Evolutionary conservation across 2,329 filamentous ascomycete species (phyloP).

Genomic region (Didymella pinodella): DNA sequence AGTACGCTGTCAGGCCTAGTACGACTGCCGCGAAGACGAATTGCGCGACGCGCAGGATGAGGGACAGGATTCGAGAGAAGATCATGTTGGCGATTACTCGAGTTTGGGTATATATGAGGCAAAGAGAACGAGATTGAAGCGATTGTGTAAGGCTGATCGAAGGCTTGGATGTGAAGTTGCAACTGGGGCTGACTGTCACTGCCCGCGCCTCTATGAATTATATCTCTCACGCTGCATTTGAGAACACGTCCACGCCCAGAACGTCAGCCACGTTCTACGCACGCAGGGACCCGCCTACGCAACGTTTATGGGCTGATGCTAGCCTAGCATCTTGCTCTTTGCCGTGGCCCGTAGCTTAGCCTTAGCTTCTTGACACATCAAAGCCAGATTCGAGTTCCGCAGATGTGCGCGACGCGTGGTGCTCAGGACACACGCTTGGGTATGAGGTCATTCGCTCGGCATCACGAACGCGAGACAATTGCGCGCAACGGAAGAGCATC

Average conservation of each 20-base stretch:
- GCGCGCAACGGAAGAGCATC: not conserved
- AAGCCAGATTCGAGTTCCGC: not conserved
- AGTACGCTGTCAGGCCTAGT: constrained; percentile 36
- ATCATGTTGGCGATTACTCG: constrained; percentile 32
- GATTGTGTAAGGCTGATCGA: not conserved
- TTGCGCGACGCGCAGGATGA: constrained; percentile 67
- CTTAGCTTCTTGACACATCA: not conserved
- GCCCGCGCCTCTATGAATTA: not conserved
- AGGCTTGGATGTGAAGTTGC: not conserved
- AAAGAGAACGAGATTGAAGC: not conserved
- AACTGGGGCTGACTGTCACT: too few relatives aligned
- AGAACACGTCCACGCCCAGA: constrained; percentile 1
- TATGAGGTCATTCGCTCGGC: constrained; percentile 23
- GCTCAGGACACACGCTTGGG: constrained; percentile 11
- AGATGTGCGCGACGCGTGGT: constrained; percentile 16
- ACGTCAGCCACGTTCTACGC: constrained; percentile 20
- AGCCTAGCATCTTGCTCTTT: not conserved
- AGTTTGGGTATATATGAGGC: not conserved
- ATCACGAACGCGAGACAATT: not conserved
- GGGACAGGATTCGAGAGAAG: constrained; percentile 60
- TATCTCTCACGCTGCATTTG: not conserved
- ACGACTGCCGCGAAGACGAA: constrained; percentile 74
- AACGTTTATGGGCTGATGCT: constrained; percentile 13
- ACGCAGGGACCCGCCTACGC: constrained; percentile 6
- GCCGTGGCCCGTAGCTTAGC: constrained; percentile 10